Evolutionary conservation across 768 basidiomycete species (phyloP).

Genomic region (Chalciporus sphaerocephalus): DNA sequence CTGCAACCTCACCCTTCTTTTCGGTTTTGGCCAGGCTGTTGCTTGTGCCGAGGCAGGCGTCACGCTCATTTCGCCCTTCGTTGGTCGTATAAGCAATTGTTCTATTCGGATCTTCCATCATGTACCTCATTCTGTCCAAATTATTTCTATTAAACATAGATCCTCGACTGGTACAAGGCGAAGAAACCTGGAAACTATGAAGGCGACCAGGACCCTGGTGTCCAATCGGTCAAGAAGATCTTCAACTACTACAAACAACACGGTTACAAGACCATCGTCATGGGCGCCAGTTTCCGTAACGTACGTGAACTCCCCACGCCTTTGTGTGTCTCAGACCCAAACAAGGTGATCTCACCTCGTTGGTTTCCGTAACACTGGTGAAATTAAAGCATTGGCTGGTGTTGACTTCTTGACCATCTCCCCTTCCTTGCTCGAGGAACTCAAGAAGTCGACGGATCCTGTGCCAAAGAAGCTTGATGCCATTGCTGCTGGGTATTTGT

Average conservation of each 20-base stretch:
- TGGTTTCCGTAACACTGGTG: conserved; percentile 55
- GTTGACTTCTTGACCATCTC: conserved; percentile 98
- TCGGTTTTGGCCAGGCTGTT: conserved; percentile 98
- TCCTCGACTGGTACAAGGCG: conserved; percentile 99
- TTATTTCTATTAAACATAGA: conserved; percentile 42
- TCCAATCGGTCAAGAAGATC: conserved; percentile 92
- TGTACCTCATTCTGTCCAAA: conserved; percentile 10
- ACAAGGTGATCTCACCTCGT: conserved; percentile 1
- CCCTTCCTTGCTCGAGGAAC: conserved; percentile 85
- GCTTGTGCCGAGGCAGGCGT: conserved; percentile 98
- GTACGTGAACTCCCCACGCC: conserved; percentile 40
- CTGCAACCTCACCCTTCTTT: conserved; percentile 98
- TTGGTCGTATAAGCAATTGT: conserved; percentile 73
- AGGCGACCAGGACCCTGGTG: conserved; percentile 93
- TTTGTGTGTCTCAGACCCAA: background rate
- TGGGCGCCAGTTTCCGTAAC: conserved; percentile 99
- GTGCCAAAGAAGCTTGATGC: conserved; percentile 86
- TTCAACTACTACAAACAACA: conserved; percentile 99
- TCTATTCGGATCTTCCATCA: conserved; percentile 10
- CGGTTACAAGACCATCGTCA: conserved; percentile 97
- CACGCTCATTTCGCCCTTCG: conserved; percentile 98
- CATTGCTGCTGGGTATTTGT: conserved; percentile 45
- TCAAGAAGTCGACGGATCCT: conserved; percentile 70
- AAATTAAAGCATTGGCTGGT: conserved; percentile 93
- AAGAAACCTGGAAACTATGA: conserved; percentile 79